A percentile compares a stretch with the other conserved stretches of the same genome.
These are phyloP conservation scores for Mycena vitilis DNA, from an alignment of 768 basidiomycete genomes.

Conservation along the genomic window DNA sequence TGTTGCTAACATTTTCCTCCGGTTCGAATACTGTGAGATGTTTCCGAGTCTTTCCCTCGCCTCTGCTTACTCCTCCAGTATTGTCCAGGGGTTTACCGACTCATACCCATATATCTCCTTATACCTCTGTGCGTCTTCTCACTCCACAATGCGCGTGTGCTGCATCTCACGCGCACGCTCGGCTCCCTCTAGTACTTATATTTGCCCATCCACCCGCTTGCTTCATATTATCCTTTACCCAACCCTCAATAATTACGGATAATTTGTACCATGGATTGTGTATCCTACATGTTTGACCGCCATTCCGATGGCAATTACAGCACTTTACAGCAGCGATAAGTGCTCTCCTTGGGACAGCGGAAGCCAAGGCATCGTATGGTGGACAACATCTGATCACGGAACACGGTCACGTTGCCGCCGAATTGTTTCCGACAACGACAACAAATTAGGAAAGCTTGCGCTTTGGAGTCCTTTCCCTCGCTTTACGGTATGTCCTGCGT, in stretches of 20 bases:
- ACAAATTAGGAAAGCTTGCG: background rate
- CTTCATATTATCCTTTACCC: constrained; percentile 19
- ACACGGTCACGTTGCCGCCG: constrained; percentile 33
- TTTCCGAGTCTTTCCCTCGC: constrained; percentile 14
- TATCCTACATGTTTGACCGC: constrained; percentile 20
- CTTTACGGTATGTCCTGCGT: constrained; percentile 23
- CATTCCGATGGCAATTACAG: constrained; percentile 12
- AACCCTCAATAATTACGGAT: constrained; percentile 35
- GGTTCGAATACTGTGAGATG: constrained; percentile 18
- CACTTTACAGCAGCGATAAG: background rate
- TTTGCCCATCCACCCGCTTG: constrained; percentile 20
- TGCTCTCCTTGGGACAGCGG: background rate
- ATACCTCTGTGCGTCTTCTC: constrained; percentile 47
- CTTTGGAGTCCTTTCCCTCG: background rate
- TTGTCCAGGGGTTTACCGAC: constrained; percentile 30
- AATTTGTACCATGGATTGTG: constrained; percentile 34
- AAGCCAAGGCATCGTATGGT: constrained; percentile 7
- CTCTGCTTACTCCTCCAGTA: constrained; percentile 27
- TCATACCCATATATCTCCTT: constrained; percentile 52
- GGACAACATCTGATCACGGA: constrained; percentile 19
- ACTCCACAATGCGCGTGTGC: constrained; percentile 41
- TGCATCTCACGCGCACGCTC: constrained; percentile 35
- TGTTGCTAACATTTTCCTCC: constrained; percentile 65
- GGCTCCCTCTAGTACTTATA: constrained; percentile 28
- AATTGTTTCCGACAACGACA: constrained; percentile 27